A percentile compares a stretch with the other conserved stretches of the same genome.
These are phyloP conservation scores for Vitis rotundifolia DNA, from an alignment of 164 flowering plant species.

Conservation along the genomic window DNA sequence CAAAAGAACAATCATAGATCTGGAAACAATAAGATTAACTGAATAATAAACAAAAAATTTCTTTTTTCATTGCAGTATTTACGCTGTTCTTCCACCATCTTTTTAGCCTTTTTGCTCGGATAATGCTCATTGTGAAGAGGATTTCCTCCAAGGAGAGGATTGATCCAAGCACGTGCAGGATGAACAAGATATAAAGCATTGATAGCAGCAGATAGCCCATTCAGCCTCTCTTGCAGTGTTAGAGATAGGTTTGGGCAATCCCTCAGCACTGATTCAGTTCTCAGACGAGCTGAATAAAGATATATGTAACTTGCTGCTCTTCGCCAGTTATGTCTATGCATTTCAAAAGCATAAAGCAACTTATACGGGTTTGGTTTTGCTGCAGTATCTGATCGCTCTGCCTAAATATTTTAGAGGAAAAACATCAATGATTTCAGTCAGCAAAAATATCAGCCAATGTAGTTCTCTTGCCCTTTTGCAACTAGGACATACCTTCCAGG, in stretches of 20 bases:
- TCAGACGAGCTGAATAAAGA: conserved; percentile 64
- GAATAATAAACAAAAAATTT: conserved; percentile 1
- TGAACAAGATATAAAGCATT: conserved; percentile 87
- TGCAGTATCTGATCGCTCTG: conserved; percentile 76
- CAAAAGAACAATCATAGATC: background rate
- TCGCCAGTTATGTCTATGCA: conserved; percentile 86
- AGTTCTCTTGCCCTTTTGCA: background rate
- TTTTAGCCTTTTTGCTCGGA: conserved; percentile 74
- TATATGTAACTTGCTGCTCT: conserved; percentile 84
- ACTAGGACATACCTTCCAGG: conserved; percentile 69
- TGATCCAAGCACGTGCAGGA: conserved; percentile 90
- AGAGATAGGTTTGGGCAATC: conserved; percentile 47
- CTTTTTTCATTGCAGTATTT: conserved; percentile 14
- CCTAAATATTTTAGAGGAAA: conserved; percentile 43
- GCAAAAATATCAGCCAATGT: background rate
- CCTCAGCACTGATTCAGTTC: conserved; percentile 47
- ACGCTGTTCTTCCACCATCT: conserved; percentile 43
- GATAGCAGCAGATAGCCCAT: conserved; percentile 81
- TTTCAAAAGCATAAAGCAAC: conserved; percentile 87
- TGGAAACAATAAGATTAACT: background rate
- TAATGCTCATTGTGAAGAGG: conserved; percentile 35
- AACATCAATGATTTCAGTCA: conserved; percentile 2
- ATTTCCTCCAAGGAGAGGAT: conserved; percentile 42
- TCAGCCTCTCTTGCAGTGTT: conserved; percentile 68
- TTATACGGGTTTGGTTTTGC: conserved; percentile 73